Evolutionary conservation across 768 basidiomycete species (phyloP).

Genomic region (Suillus paluster): DNA sequence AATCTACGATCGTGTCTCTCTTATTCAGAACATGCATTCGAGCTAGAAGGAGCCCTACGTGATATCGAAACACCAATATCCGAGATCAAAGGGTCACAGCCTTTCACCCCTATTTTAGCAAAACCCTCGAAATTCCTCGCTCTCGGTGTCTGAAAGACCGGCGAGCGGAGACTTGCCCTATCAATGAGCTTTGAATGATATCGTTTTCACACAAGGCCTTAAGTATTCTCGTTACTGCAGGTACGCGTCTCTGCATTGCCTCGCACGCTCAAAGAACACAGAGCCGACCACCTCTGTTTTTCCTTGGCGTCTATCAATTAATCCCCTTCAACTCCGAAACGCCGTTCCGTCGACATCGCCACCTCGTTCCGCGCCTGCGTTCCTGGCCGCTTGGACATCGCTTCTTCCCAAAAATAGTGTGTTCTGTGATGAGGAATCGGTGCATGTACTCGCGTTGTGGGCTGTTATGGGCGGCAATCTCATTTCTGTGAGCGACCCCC

Average conservation of each 20-base stretch:
- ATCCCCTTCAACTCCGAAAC: background rate
- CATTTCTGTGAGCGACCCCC: slow-evolving; percentile 1
- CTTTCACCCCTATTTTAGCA: background rate
- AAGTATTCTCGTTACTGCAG: background rate
- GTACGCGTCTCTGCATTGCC: background rate
- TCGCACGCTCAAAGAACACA: background rate
- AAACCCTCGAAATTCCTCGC: background rate
- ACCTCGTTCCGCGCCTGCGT: background rate
- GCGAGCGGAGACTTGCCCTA: too few relatives aligned
- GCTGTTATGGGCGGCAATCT: slow-evolving; percentile 1
- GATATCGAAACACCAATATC: background rate
- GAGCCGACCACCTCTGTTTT: background rate
- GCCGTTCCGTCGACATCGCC: slow-evolving; percentile 5
- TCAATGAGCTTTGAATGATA: background rate
- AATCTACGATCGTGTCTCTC: background rate
- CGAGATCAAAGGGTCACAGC: background rate
- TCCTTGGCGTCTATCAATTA: background rate
- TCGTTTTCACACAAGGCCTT: background rate
- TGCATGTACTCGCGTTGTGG: too few relatives aligned
- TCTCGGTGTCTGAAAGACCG: too few relatives aligned
- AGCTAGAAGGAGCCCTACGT: background rate
- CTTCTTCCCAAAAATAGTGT: background rate
- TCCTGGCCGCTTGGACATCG: background rate
- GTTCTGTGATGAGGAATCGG: background rate
- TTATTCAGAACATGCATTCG: background rate